Evolutionary conservation across 164 flowering plant genomes (phyloP), one percentile per base, ranked within the genome.

Genomic region (Stephania japonica): DNA sequence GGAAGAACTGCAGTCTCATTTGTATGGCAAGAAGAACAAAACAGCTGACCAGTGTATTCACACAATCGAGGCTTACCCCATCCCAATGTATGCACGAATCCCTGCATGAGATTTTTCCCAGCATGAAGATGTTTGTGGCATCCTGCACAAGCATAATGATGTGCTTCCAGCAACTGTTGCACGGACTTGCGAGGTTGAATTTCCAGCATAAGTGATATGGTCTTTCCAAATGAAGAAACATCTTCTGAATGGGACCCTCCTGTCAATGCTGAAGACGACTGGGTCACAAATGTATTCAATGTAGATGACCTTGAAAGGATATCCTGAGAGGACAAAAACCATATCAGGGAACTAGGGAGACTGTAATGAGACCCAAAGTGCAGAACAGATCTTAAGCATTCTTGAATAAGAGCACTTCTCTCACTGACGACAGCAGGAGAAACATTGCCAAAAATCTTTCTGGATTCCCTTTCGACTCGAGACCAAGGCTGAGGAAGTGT

Each of bases 61-160:
- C 99, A 95, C 72, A 88, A 86, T 65, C 99, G 87, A 81, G 94
- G 98, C 70, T 87, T 95, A 18, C 99, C 99, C 96, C 97, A 90
- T 5, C 97, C 97, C 77, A 95, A 76, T 66, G 90, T 81, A 77
- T 86, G 87, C 13, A 84, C 94, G 78, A 95, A 79, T 66, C 86
- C 98, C 67, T 44, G 76, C 81, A 94, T 74, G 65, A 83, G 75
- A 27, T 90, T 84, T 68, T 80, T 89, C 44, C 91, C 89, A 73
- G 80, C 84, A 80, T 89, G 87, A 76, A 95, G 90, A 83, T 84
- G 82, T 72, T 75, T 87, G 83, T 86, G 89, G 82, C 99, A 95
- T 71, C 99, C 99, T 1, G 96, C 94, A 84, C 99, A 95, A 27
- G 76, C 76, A 81, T 87, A 85, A 75, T 90, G 86, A 70, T 95